A percentile compares a stretch with the other conserved stretches of the same genome.
phyloP scores from a whole-genome alignment of 78 protist genomes.

The Polysphondylium violaceum region DNA sequence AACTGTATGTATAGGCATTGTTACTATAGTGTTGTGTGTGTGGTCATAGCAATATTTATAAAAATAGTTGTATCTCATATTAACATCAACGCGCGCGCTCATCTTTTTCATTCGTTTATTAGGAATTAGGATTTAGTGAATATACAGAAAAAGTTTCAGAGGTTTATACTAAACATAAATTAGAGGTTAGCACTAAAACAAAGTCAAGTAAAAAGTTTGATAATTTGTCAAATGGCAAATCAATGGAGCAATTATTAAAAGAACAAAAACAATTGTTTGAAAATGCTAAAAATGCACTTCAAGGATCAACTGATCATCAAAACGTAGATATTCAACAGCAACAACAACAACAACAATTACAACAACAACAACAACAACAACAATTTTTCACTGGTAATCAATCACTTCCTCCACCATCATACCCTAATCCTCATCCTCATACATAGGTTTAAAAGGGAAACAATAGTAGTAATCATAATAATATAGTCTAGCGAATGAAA shows the following conservation, averaged over 20 bases:
- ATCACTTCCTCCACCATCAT: too few relatives aligned
- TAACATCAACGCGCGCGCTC: background rate
- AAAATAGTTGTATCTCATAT: background rate
- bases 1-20: constrained; percentile 18
- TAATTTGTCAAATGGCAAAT: constrained; percentile 28
- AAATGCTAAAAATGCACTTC: constrained; percentile 33
- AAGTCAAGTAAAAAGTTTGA: constrained; percentile 41
- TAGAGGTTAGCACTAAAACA: constrained; percentile 48
- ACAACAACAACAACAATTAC: constrained; percentile 17
- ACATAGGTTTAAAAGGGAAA: too few relatives aligned
- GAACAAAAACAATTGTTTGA: constrained; percentile 69
- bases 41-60: background rate
- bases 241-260: constrained; percentile 48
- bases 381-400: background rate
- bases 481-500: too few relatives aligned
- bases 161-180: constrained; percentile 59
- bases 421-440: too few relatives aligned
- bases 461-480: too few relatives aligned
- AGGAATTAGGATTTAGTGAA: constrained; percentile 65
- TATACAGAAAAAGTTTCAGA: constrained; percentile 73
- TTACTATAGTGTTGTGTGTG: too few relatives aligned
- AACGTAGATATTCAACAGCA: constrained; percentile 11
- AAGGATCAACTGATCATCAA: constrained; percentile 17
- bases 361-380: constrained; percentile 29
- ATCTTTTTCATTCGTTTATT: background rate